Percentiles rank a stretch among this genome's conserved stretches.
These are phyloP conservation scores for Vitis rupestris DNA, from an alignment of 164 flowering plant genomes.

Conservation along the genomic window DNA sequence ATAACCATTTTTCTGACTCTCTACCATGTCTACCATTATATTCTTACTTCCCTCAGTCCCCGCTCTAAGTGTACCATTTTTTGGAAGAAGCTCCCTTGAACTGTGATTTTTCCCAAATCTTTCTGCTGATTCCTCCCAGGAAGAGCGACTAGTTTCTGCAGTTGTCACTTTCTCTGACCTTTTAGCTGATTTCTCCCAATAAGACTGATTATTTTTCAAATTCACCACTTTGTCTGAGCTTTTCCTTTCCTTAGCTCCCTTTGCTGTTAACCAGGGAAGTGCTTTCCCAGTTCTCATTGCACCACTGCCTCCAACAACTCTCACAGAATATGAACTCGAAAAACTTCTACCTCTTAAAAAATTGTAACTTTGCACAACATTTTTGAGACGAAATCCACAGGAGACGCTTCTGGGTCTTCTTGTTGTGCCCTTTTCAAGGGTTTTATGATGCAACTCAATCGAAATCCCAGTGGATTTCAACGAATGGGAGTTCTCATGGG, in stretches of 20 bases:
- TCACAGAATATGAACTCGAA: constrained; percentile 34
- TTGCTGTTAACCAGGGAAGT: constrained; percentile 62
- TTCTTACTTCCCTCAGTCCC: constrained; percentile 14
- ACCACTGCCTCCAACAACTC: constrained; percentile 18
- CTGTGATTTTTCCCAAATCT: background rate
- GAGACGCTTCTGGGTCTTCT: constrained; percentile 22
- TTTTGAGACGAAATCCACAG: constrained; percentile 16
- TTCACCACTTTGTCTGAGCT: constrained; percentile 17
- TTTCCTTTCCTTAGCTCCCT: constrained; percentile 29
- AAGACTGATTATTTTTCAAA: constrained; percentile 28
- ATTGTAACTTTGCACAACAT: background rate
- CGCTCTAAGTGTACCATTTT: no score
- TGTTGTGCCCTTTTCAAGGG: constrained; percentile 1
- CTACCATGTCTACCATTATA: constrained; percentile 7
- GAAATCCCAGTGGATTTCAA: constrained; percentile 9
- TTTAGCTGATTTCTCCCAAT: constrained; percentile 61
- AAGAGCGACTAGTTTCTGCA: constrained; percentile 6
- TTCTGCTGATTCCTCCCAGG: constrained; percentile 13
- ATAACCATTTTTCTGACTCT: constrained; percentile 7
- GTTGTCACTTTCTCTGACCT: constrained; percentile 23
- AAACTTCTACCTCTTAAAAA: constrained; percentile 28
- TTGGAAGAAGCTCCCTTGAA: no score
- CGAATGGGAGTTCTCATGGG: background rate
- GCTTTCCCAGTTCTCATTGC: constrained; percentile 20
- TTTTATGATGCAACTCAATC: constrained; percentile 7